phyloP scores from a whole-genome alignment of 1,284 basidiomycete species.

The Ganoderma sp. region DNA sequence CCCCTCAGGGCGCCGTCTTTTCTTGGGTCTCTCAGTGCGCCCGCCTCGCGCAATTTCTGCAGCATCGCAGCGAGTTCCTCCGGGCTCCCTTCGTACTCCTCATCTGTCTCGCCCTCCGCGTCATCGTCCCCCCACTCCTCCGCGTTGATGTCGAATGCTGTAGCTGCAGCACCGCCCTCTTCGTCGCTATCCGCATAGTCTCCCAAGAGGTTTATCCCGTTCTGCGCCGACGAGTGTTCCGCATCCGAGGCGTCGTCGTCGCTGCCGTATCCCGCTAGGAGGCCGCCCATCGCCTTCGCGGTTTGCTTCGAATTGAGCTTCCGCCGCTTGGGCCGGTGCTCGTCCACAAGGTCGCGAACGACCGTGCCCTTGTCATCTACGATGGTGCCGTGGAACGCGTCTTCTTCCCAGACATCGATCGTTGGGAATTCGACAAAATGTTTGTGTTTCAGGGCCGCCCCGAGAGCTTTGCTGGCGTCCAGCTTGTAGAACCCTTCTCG shows the following conservation, averaged over 20 bases:
- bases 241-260: constrained; percentile 49
- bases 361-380: constrained; percentile 58
- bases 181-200: constrained; percentile 63
- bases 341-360: constrained; percentile 42
- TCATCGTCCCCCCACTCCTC: constrained; percentile 39
- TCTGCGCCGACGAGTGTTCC: constrained; percentile 36
- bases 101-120: constrained; percentile 39
- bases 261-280: constrained; percentile 73
- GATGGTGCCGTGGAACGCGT: constrained; percentile 60
- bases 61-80: constrained; percentile 57
- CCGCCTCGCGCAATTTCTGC: constrained; percentile 55
- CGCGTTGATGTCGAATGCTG: constrained; percentile 18
- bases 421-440: constrained; percentile 83
- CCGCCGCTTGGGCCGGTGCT: constrained; percentile 54
- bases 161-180: constrained; percentile 26
- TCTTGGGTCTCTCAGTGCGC: constrained; percentile 41
- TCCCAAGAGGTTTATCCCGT: constrained; percentile 54
- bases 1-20: constrained; percentile 32
- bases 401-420: constrained; percentile 72
- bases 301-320: constrained; percentile 58
- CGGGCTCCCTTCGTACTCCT: constrained; percentile 43
- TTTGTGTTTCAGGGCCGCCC: constrained; percentile 57
- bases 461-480: constrained; percentile 55
- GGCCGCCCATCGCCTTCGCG: constrained; percentile 57
- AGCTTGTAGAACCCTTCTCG: constrained; percentile 61